Percentiles rank a stretch among this genome's conserved stretches.
phyloP scores from a whole-genome alignment of 2,329 filamentous ascomycete genomes.

The Corniculantispora saksenae region DNA sequence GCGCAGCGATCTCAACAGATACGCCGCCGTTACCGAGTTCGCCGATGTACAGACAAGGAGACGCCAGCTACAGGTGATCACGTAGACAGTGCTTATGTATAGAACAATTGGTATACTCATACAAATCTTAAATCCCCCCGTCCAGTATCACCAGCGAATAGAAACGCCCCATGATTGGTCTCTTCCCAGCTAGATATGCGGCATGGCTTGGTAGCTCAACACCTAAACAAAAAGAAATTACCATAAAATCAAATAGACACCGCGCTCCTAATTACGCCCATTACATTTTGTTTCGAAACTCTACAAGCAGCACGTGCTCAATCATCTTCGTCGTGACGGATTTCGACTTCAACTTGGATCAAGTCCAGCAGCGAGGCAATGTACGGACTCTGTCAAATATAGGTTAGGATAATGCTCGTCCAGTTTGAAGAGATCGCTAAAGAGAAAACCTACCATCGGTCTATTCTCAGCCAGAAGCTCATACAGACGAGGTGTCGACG shows the following conservation, averaged over 20 bases:
- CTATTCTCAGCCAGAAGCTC: constrained; percentile 71
- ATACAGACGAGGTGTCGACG: constrained; percentile 63
- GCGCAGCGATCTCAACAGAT: no score
- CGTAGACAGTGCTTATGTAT: neutral
- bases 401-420: constrained; percentile 12
- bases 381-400: constrained; percentile 37
- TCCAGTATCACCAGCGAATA: neutral
- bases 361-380: constrained; percentile 43
- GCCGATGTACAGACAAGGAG: no score
- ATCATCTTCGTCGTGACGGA: constrained; percentile 23
- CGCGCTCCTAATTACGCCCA: constrained; percentile 11
- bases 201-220: neutral
- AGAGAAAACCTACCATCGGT: constrained; percentile 55
- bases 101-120: constrained; percentile 13
- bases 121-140: neutral
- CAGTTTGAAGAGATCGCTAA: neutral
- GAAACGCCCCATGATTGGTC: neutral
- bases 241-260: neutral
- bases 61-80: no score
- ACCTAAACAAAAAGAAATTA: neutral
- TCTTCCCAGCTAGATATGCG: neutral
- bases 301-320: neutral
- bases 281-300: neutral
- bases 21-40: no score
- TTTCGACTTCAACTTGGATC: constrained; percentile 33